Evolutionary conservation across 2,329 filamentous ascomycete genomes (phyloP), one percentile per base, ranked within the genome.

Genomic region (Cadophora sp.): DNA sequence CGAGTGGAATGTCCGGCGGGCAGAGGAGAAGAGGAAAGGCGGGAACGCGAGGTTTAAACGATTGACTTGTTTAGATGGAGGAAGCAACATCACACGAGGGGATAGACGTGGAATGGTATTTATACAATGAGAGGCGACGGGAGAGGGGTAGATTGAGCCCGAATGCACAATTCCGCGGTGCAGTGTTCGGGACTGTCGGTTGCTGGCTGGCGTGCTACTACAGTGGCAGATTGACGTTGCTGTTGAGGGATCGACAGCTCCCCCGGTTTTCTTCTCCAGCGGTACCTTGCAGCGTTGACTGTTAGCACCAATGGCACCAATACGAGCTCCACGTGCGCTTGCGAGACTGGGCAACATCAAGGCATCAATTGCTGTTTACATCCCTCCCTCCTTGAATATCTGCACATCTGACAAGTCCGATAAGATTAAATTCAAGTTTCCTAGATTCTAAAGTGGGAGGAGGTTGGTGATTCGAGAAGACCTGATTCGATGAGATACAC

Each of bases 241-340:
- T 47, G 39, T 33, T 22, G 33, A 45, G 27, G 22, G 43, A 48
- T 60, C 43, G 41, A n/a, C 58, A 16, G n/a, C 18, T 7, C 58
- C 58, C 41, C 58, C 41, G 18, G 41, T 48, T 36, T 47, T 48
- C 9, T 20, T 27, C 27, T n/a, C 41, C 41, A 47, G 50, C 24
- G 58, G 58, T 45, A 60, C 58, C 39, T 59, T 59, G 56, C 56
- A 59, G 56, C n/a, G 58, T 33, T 45, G 14, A 16, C 6, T 60
- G 3, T 13, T 33, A 47, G 41, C 24, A 48, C 58, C 58, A 60
- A 60, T 60, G 39, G 41, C 24, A 48, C 58, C 58, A 60, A 48
- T 60, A 22, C 24, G 58, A 20, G 11, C 58, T 20, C 27, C 58
- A 60, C 58, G 58, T 60, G 39, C 18, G 33, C 22, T 18, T 13